These are phyloP conservation scores for Pythium periplocum DNA, from an alignment of 352 stramenopile genomes.

Conservation along the genomic window DNA sequence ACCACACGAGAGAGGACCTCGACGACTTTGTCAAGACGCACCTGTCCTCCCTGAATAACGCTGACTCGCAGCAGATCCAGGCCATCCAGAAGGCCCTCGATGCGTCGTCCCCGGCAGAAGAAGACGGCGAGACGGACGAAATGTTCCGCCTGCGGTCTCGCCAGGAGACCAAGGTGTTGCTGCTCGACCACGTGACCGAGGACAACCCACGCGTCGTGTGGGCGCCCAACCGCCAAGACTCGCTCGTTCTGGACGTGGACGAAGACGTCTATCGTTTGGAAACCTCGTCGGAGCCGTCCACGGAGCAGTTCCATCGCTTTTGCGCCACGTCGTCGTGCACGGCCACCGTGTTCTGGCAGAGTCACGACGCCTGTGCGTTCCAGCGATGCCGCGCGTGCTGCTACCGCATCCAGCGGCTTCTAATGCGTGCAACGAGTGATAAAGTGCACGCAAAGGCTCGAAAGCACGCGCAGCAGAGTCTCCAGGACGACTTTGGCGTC, in stretches of 20 bases:
- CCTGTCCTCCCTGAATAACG: too few relatives aligned
- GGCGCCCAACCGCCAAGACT: slow-evolving; percentile 37
- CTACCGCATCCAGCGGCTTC: slow-evolving; percentile 55
- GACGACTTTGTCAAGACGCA: too few relatives aligned
- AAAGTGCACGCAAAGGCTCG: slow-evolving; percentile 14
- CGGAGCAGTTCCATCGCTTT: slow-evolving; percentile 15
- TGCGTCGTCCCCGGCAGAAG: background rate
- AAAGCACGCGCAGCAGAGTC: background rate
- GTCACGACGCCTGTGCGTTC: slow-evolving; percentile 27
- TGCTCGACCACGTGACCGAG: slow-evolving; percentile 37
- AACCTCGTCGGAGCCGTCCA: background rate
- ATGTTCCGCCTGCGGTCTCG: slow-evolving; percentile 58
- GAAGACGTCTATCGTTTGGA: slow-evolving; percentile 1
- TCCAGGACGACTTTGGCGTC: slow-evolving; percentile 11
- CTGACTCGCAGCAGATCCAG: too few relatives aligned
- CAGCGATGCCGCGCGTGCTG: slow-evolving; percentile 56
- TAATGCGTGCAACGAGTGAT: slow-evolving; percentile 11
- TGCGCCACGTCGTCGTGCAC: slow-evolving; percentile 32
- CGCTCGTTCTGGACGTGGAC: slow-evolving; percentile 1
- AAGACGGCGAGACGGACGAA: slow-evolving; percentile 23
- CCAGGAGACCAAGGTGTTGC: slow-evolving; percentile 47
- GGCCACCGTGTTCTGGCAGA: slow-evolving; percentile 30
- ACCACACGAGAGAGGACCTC: too few relatives aligned
- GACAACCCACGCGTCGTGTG: slow-evolving; percentile 43
- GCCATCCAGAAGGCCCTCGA: too few relatives aligned